Evolutionary conservation across 2,329 filamentous ascomycete species (phyloP), one percentile per base, ranked within the genome.

Genomic region (Fusarium aywerte): DNA sequence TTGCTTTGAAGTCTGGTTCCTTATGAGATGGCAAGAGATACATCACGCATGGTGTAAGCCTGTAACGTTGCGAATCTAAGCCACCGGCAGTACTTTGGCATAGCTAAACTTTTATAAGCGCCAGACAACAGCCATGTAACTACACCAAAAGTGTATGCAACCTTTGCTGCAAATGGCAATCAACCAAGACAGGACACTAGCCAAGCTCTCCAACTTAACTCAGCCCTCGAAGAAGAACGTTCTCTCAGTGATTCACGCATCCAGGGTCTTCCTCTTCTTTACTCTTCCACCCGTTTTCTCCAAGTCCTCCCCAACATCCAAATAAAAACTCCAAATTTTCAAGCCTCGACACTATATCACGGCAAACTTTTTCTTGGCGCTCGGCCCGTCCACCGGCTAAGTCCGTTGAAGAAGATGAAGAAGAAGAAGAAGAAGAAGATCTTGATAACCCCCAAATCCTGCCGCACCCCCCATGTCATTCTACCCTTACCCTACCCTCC

Each of bases 351-450:
- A 35, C 7, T 16, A 31, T 32, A 40, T 45, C 39, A 47, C 29
- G 40, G 33, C 32, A 39, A 33, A n/a, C 31, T 33, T 23, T 23
- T n/a, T 53, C 32, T 31, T 62, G 32, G 58, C 10, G 47, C 27
- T 60, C 57, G 38, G 47, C 18, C 56, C 56, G 42, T 57, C 35
- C 27, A 38, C 32, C 51, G 38, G 31, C 20, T n/a, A 49, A 49
- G 45, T 49, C 45, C 25, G 25, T 43, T 43, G 25, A 43, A 43
- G 27, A 27, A 27, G 27, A 10, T 9, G 3, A 10, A 27, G 40
- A 43, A n/a, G n/a, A n/a, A n/a, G n/a, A n/a, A n/a, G n/a, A 27
- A 27, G 27, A 10, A 27, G 3, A 10, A 27, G 40, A 43, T 29
- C 25, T 29, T 7, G 40, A 29, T 29, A 43, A 15, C 7, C 11